Evolutionary conservation across 768 basidiomycete species (phyloP), one percentile per base, ranked within the genome.

Genomic region (Calvatia gigantea): DNA sequence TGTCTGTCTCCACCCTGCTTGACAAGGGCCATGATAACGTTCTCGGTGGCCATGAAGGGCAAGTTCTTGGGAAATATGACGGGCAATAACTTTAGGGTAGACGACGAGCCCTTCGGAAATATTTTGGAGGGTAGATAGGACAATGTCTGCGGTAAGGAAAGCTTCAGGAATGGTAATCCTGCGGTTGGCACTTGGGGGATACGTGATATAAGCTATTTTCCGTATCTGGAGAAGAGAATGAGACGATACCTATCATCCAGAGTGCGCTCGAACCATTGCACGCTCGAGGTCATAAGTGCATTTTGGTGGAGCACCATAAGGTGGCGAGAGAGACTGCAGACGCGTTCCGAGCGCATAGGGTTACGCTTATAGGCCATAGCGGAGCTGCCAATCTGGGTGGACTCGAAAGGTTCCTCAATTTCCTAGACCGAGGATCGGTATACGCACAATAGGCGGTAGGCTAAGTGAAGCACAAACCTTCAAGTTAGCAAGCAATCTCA

Each of bases 331-430:
- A 99, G 83, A 65, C 91, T 94, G 80, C 97, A 99, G 42, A 97
- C 89, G 37, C 97, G 89, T 73, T 99, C 97, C 54, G 86, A 95
- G 55, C 97, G 91, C 97, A 99, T 99, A 6, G 97, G 97, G 72
- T 99, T 98, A 53, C 96, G 84, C 75, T 98, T 98, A 83, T 98
- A 98, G 7, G 96, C 96, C 96, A 98, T 98, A 1, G 94, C 94
- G 0, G 89, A 93, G 8, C 89, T 91, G 6, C 97, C 97, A 61
- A 98, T 99, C 74, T 99, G 97, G 17, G 96, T 96, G 50, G 94
- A 91, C 71, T 99, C 96, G 71, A 98, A 98, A 0, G 97, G 97
- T 68, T 99, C 97, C 73, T 99, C 97, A 42, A 99, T 80, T 84
- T 98, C 97, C 86, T 91, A 25, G 14, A 35, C 23, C 19, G 28